Evolutionary conservation across 2,329 filamentous ascomycete species (phyloP).

Genomic region (Macrophomina pseudophaseolina): DNA sequence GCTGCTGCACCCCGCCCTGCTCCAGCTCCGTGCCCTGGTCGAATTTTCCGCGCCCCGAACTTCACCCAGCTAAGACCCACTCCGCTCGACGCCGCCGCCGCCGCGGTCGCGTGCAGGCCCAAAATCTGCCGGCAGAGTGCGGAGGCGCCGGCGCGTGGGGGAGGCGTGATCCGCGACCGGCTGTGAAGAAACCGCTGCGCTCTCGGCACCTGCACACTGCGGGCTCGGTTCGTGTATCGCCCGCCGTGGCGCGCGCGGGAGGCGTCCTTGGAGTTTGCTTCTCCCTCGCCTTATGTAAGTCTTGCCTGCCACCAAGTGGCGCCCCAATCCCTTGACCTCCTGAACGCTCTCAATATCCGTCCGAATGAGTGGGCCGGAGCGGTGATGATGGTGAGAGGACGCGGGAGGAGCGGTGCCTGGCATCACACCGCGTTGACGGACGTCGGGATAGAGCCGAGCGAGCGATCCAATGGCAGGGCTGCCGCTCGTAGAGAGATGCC

Average conservation of each 20-base stretch:
- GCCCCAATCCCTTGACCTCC: background rate
- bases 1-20: background rate
- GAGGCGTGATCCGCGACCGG: background rate
- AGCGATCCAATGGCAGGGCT: background rate
- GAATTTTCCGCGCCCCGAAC: background rate
- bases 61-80: conserved; percentile 13
- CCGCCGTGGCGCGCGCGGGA: background rate
- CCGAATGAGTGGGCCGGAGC: background rate
- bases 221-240: background rate
- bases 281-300: background rate
- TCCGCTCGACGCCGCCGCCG: background rate
- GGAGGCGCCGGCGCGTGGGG: background rate
- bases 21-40: background rate
- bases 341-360: background rate
- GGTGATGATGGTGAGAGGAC: background rate
- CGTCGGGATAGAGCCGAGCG: background rate
- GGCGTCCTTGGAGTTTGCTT: background rate
- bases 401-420: background rate
- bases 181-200: background rate
- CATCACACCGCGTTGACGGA: background rate
- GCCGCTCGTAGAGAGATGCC: background rate
- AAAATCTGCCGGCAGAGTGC: conserved; percentile 6
- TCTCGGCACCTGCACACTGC: background rate
- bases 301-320: background rate
- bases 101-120: conserved; percentile 10